A percentile compares a stretch with the other conserved stretches of the same genome.
These are phyloP conservation scores for Salix dunnii DNA, from an alignment of 345 rosid genomes.

Conservation along the genomic window DNA sequence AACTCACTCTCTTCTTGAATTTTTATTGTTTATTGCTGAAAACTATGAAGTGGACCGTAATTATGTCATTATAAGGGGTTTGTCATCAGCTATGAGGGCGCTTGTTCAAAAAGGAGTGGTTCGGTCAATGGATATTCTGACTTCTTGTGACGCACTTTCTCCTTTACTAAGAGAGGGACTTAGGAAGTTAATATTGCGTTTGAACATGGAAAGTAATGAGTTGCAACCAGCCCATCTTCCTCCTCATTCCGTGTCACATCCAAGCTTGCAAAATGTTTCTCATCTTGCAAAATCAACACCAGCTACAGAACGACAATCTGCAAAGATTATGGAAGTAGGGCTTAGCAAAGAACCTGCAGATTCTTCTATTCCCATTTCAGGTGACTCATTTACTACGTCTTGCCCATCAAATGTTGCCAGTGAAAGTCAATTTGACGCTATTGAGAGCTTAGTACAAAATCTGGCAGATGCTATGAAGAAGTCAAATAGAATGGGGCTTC, in stretches of 20 bases:
- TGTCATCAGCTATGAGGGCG: constrained; percentile 48
- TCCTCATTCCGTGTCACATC: constrained; percentile 6
- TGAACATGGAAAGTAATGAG: constrained; percentile 26
- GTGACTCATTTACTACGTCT: constrained; percentile 11
- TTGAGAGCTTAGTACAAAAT: constrained; percentile 28
- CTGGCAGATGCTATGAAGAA: constrained; percentile 18
- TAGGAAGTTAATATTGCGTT: constrained; percentile 33
- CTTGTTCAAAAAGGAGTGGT: constrained; percentile 66
- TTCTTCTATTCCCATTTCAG: constrained; percentile 18
- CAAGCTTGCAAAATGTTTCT: constrained; percentile 20
- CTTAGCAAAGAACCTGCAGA: constrained; percentile 14
- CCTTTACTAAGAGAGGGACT: constrained; percentile 54
- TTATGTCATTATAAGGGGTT: constrained; percentile 44
- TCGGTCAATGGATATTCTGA: constrained; percentile 45
- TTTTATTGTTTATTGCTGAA: constrained; percentile 65
- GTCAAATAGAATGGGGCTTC: constrained; percentile 28
- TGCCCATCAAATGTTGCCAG: not conserved
- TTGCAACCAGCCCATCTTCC: constrained; percentile 19
- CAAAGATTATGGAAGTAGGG: constrained; percentile 8
- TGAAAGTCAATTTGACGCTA: constrained; percentile 17
- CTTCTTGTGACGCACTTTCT: constrained; percentile 38
- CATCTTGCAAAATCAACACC: constrained; percentile 12
- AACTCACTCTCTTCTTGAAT: constrained; percentile 67
- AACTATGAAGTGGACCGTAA: constrained; percentile 49
- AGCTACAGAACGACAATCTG: constrained; percentile 13